Evolutionary conservation across 2,329 filamentous ascomycete species (phyloP), one percentile per base, ranked within the genome.

Genomic region (Fusarium sp.): DNA sequence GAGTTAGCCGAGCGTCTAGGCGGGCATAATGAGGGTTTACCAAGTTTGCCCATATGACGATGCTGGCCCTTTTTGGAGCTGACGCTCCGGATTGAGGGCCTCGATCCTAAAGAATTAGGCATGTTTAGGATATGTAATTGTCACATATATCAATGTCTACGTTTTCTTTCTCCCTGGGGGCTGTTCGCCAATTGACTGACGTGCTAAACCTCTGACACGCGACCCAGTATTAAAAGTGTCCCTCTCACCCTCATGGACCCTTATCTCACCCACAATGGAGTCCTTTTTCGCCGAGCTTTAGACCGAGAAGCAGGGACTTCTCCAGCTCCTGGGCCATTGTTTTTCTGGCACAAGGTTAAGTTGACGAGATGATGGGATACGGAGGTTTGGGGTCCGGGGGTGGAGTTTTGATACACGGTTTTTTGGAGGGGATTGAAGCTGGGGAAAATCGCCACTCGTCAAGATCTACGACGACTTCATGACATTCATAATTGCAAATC

Each of bases 21-120:
- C 65, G 66, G 66, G 39, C 50, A 57, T 69, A 69, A 35, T 28
- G 66, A 69, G 66, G 66, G 58, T 69, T 64, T 69, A 51, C 62
- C 44, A 35, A 42, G 28, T 11, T 38, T 20, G 64, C 57, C 65
- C 63, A 68, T 56, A 54, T 28, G 16, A 59, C 31, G 35, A 7
- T 24, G 31, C 26, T 50, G 30, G 47, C 24, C 44, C 44, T 39
- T 60, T 16, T 24, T 24, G 53, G 41, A 42, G 6, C 42, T 50
- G 36, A 61, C 11, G 61, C 26, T 50, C 60, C 38, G 10, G 22
- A 41, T 16, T 18, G 33, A 18, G 33, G 33, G 1, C 33, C 5
- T 42, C 9, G 39, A 24, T 42, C 39, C n/a, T 24, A 35, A 35
- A n/a, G n/a, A 0, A 5, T 35, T 35, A 18, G 33, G 33, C 18